Conservation (phyloP, 1,284 basidiomycete genomes). For the Calocybe gambosa region DNA sequence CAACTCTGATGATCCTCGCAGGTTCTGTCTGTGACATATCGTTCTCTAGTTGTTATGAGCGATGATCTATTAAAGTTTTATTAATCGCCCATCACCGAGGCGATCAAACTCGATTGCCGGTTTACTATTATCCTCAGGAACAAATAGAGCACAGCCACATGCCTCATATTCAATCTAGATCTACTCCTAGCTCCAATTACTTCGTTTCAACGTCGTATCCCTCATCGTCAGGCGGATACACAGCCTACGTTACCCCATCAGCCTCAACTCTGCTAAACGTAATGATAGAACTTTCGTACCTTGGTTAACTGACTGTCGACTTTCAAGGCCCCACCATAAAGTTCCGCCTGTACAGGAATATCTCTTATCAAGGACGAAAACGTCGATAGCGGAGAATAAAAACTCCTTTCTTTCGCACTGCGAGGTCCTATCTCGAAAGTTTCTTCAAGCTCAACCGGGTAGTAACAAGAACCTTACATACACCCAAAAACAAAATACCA, state of each 20-base stretch:
- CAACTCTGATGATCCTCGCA: conserved; percentile 31
- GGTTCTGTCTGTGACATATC: conserved; percentile 30
- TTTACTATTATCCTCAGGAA: not conserved
- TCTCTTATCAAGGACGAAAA: conserved; percentile 37
- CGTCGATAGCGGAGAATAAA: conserved; percentile 65
- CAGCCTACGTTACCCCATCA: conserved; percentile 34
- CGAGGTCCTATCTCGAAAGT: conserved; percentile 43
- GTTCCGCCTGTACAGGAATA: conserved; percentile 56
- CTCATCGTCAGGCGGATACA: conserved; percentile 64
- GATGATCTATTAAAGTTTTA: no score
- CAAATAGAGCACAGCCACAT: not conserved
- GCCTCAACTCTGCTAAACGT: not conserved
- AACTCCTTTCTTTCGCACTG: conserved; percentile 58
- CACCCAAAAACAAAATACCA: conserved; percentile 72
- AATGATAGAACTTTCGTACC: conserved; percentile 29
- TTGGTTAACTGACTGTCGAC: conserved; percentile 74
- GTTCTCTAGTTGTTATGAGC: not conserved
- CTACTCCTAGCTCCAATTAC: no score
- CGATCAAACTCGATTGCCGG: not conserved
- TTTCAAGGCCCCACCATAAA: conserved; percentile 59
- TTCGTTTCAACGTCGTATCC: no score
- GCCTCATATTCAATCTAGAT: not conserved
- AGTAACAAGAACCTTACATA: conserved; percentile 26
- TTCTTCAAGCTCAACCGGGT: not conserved
- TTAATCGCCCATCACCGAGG: not conserved